Conservation (phyloP, 129 eudicot genomes). For the Flaveria trinervia region DNA sequence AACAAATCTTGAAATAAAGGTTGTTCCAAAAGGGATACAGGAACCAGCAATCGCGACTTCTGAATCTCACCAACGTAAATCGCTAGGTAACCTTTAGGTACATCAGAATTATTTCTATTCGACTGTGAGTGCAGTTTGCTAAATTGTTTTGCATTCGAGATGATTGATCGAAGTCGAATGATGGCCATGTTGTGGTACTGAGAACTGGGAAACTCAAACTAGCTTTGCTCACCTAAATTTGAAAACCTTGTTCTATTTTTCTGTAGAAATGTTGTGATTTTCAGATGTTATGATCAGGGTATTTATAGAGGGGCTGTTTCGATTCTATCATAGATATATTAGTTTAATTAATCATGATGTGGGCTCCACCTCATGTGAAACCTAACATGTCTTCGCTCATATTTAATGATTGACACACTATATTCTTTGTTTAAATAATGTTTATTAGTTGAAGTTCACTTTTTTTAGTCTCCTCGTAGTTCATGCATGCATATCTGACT, state of each 20-base stretch:
- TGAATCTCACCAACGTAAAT: slow-evolving; percentile 57
- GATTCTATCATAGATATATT: not conserved
- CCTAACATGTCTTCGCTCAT: slow-evolving; percentile 21
- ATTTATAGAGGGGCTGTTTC: slow-evolving; percentile 19
- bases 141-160: slow-evolving; percentile 33
- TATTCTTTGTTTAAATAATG: not conserved
- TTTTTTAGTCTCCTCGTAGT: no score
- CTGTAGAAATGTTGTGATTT: slow-evolving; percentile 3
- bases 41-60: slow-evolving; percentile 53
- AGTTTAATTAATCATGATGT: slow-evolving; percentile 16
- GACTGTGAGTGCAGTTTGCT: slow-evolving; percentile 31
- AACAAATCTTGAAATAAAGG: slow-evolving; percentile 56
- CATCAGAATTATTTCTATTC: slow-evolving; percentile 21
- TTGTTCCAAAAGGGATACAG: slow-evolving; percentile 50
- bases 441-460: no score
- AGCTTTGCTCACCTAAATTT: not conserved
- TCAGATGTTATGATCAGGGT: not conserved
- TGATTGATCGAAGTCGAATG: slow-evolving; percentile 30
- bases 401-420: not conserved
- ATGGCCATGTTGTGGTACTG: slow-evolving; percentile 21
- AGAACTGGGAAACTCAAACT: not conserved
- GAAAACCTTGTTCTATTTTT: not conserved
- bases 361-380: slow-evolving; percentile 34
- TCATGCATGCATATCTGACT: no score
- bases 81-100: slow-evolving; percentile 54